Base-by-base conservation (phyloP, 495 filamentous ascomycete genomes). In the Aspergillus sclerotioniger region DNA sequence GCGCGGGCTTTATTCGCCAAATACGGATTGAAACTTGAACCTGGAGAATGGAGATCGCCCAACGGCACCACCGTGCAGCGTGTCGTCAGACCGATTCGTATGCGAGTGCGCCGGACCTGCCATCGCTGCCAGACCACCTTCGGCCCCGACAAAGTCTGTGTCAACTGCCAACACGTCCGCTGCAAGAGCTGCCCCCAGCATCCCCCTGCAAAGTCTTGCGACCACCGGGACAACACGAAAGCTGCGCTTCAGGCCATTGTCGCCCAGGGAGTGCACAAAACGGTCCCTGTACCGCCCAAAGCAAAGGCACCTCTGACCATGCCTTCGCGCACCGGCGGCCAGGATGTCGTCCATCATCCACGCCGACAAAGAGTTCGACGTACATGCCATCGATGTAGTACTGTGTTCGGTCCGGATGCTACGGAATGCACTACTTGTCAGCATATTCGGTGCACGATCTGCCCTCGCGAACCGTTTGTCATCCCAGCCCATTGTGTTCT, bases 71-170 rank as follows among this genome's bases (percentile, higher is more conserved):
- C 86, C 52, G 79, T 85, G 19, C 73, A 86, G 48, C 88, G 93
- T 25, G 86, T 96, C 16, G 85, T 93, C 68, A 96, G 93, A 72
- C 85, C 89, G 16, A 90, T 96, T 59, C 89, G 91, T 61, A 95
- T 98, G 88, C 84, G 93, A 32, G 87, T 96, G 35, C 92, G 90
- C 62, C 87, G 90, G 53, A 85, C 79, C 54, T 95, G 90, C 65
- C 90, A 95, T 67, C 82, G 81, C 57, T 95, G 90, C 70, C 80
- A 87, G 59, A 85, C 86, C 4, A 80, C 80, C 16, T 95, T 87
- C 69, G 89, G 88, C 49, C 69, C 80, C 17, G 84, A 87, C 56
- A 90, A 85, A 66, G 73, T 84, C 44, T 95, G 90, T 71, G 70
- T 76, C 60, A 83, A 82, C 33, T 95, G 90, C 72, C 79, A 87